Evolutionary conservation across 345 rosid genomes (phyloP).

Genomic region (Pistacia vera): DNA sequence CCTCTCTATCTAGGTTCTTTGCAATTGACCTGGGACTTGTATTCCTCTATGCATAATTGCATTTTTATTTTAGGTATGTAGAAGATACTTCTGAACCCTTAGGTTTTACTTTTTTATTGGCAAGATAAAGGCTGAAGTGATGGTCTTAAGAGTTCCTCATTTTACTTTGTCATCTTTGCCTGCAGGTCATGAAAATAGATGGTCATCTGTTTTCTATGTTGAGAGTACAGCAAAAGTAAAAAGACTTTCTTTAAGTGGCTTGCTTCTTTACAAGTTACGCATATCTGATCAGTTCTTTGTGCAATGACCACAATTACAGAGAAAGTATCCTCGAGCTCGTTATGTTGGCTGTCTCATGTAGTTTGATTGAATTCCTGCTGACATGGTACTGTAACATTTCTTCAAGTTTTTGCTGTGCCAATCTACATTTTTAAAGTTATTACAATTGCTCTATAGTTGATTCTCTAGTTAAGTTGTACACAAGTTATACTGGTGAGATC

Average conservation of each 20-base stretch:
- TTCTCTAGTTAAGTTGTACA: not conserved
- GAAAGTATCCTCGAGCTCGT: constrained; percentile 63
- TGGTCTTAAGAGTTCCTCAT: not conserved
- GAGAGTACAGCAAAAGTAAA: constrained; percentile 95
- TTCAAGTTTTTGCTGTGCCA: constrained; percentile 3
- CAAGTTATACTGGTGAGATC: not conserved
- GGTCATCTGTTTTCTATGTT: constrained; percentile 63
- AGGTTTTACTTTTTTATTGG: not conserved
- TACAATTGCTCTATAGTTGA: not conserved
- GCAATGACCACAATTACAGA: constrained; percentile 83
- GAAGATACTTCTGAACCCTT: not conserved
- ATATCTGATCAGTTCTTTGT: constrained; percentile 86
- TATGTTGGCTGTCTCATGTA: constrained; percentile 86
- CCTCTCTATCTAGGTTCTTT: constrained; percentile 56
- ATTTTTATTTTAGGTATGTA: constrained; percentile 72
- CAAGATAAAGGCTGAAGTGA: not conserved
- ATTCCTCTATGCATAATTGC: constrained; percentile 82
- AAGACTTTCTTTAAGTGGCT: constrained; percentile 84
- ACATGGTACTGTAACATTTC: constrained; percentile 22
- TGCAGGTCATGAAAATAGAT: constrained; percentile 72
- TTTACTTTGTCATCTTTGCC: constrained; percentile 13
- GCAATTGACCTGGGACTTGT: constrained; percentile 95
- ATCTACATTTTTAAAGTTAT: constrained; percentile 3
- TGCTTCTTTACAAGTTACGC: constrained; percentile 63
- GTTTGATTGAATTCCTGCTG: constrained; percentile 23